Conservation (phyloP, 148 eudicot species). For the Polygonum maritimum region DNA sequence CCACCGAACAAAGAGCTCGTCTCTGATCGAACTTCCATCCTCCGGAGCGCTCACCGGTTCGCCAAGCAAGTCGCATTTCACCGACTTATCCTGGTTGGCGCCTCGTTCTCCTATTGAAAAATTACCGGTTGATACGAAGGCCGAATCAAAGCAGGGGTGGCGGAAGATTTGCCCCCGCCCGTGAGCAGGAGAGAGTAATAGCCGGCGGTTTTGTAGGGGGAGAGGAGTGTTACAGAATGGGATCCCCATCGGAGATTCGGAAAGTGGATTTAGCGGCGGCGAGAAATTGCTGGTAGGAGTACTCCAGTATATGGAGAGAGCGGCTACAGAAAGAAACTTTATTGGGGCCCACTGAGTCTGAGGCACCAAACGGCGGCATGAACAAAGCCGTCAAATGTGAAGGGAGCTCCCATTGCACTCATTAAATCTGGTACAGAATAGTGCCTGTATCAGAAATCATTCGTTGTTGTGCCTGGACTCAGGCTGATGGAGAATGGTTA, state of each 20-base stretch:
- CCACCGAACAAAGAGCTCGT: constrained; percentile 56
- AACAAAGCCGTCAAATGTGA: background rate
- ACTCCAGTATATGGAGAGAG: background rate
- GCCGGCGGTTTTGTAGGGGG: background rate
- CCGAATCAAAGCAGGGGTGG: background rate
- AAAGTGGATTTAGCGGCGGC: background rate
- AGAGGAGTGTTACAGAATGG: background rate
- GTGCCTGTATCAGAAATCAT: too few relatives aligned
- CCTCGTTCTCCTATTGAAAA: background rate
- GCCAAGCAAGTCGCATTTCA: constrained; percentile 25
- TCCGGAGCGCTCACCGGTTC: constrained; percentile 32
- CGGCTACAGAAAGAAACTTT: background rate
- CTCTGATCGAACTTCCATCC: constrained; percentile 26
- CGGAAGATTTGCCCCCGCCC: background rate
- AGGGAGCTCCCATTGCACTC: too few relatives aligned
- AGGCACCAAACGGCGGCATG: background rate
- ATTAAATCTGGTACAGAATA: too few relatives aligned
- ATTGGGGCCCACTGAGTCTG: background rate
- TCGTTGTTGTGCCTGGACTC: too few relatives aligned
- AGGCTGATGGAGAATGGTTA: too few relatives aligned
- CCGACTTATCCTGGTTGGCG: constrained; percentile 8
- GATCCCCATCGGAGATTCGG: background rate
- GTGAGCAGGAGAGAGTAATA: background rate
- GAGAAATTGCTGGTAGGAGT: background rate
- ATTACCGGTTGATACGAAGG: constrained; percentile 5